These are phyloP conservation scores for Trametes cinnabarina DNA, from an alignment of 768 basidiomycete species.

Conservation along the genomic window DNA sequence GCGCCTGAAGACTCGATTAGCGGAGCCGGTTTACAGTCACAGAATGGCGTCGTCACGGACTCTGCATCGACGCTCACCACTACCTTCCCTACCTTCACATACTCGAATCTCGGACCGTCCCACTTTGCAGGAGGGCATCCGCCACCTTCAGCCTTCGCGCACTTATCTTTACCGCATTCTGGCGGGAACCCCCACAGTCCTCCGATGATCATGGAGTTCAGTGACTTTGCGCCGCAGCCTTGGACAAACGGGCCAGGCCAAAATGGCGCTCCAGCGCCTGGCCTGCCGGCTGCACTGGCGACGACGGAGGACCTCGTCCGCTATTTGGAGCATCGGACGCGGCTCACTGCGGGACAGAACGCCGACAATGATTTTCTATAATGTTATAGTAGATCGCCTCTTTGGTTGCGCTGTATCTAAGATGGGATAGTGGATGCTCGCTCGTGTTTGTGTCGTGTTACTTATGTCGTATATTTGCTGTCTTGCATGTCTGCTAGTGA, in stretches of 20 bases:
- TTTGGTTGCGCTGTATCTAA: conserved; percentile 1
- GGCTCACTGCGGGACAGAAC: conserved; percentile 17
- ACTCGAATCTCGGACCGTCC: conserved; percentile 25
- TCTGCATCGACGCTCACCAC: conserved; percentile 16
- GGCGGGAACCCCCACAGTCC: background rate
- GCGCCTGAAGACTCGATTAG: background rate
- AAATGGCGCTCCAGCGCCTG: background rate
- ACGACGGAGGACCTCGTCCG: conserved; percentile 25
- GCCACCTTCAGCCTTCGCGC: background rate
- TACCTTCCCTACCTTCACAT: conserved; percentile 25
- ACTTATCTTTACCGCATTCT: background rate
- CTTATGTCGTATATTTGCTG: conserved; percentile 1
- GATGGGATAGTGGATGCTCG: background rate
- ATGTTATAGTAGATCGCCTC: background rate
- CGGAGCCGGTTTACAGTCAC: background rate
- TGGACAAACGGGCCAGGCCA: conserved; percentile 1
- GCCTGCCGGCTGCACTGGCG: conserved; percentile 19
- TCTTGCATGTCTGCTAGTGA: background rate
- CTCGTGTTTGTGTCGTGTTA: background rate
- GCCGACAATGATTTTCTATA: conserved; percentile 21
- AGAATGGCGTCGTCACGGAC: background rate
- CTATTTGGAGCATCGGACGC: conserved; percentile 26
- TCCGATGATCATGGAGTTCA: conserved; percentile 15
- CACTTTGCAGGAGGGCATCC: conserved; percentile 17
- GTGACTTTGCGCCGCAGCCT: conserved; percentile 15